A percentile compares a stretch with the other conserved stretches of the same genome.
phyloP scores from a whole-genome alignment of 140 eudicot species.

The Anethum foeniculum region DNA sequence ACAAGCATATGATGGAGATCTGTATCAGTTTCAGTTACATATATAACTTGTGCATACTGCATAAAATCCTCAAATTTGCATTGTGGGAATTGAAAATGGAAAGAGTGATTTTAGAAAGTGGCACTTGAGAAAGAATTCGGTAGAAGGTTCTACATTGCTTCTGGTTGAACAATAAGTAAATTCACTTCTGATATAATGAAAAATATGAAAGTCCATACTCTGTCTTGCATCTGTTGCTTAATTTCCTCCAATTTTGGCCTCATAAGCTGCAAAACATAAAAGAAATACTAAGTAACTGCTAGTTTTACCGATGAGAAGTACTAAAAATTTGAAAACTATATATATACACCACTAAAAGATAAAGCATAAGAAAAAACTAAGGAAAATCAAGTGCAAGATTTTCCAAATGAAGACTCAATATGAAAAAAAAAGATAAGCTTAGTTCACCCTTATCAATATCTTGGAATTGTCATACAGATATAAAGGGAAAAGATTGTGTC shows the following conservation, averaged over 20 bases:
- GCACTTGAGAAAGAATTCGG: background rate
- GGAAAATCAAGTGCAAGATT: background rate
- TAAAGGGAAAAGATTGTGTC: background rate
- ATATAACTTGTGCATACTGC: background rate
- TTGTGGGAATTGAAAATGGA: background rate
- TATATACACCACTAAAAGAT: background rate
- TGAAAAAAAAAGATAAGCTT: background rate
- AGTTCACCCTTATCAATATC: background rate
- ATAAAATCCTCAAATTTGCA: background rate
- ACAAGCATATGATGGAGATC: background rate
- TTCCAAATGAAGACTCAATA: background rate
- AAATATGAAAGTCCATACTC: slow-evolving; percentile 37
- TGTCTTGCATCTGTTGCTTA: slow-evolving; percentile 62
- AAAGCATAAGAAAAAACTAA: background rate
- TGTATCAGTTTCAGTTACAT: background rate
- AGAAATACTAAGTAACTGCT: slow-evolving; percentile 12
- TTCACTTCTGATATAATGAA: background rate
- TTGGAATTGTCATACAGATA: background rate
- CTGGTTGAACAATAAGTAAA: background rate
- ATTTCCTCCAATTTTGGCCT: slow-evolving; percentile 76
- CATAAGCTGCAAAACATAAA: slow-evolving; percentile 52
- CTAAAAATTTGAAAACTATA: background rate
- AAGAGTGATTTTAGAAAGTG: background rate
- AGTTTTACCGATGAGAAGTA: background rate
- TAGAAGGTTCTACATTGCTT: background rate